These are phyloP conservation scores for Taiozyma onychis DNA, from an alignment of 1,139 yeast species.

Conservation along the genomic window DNA sequence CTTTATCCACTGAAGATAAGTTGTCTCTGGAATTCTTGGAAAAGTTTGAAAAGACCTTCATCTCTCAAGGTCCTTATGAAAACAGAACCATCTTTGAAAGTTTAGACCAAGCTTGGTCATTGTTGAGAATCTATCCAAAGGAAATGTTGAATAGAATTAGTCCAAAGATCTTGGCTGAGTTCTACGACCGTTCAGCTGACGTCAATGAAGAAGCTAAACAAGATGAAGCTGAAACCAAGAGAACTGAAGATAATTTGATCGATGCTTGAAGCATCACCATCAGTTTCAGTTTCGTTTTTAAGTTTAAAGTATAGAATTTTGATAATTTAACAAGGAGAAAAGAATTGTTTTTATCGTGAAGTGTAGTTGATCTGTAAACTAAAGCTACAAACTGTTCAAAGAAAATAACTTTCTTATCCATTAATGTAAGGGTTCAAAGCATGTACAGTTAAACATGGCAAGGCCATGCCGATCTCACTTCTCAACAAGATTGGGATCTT, in stretches of 20 bases:
- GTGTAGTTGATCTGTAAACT: not conserved
- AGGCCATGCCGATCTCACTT: conserved; percentile 91
- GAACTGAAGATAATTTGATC: conserved; percentile 27
- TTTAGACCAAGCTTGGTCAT: conserved; percentile 96
- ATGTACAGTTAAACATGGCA: conserved; percentile 91
- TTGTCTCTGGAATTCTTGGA: conserved; percentile 95
- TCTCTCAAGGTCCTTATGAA: conserved; percentile 94
- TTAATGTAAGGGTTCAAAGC: conserved; percentile 78
- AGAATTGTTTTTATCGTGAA: not conserved
- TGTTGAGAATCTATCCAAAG: conserved; percentile 97
- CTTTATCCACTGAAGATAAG: conserved; percentile 95
- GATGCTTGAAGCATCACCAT: conserved; percentile 14
- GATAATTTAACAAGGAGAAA: not conserved
- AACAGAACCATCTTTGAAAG: conserved; percentile 92
- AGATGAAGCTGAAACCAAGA: conserved; percentile 33
- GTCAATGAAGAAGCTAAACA: conserved; percentile 49
- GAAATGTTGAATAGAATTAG: conserved; percentile 97
- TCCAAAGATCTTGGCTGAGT: conserved; percentile 92
- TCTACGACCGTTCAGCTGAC: conserved; percentile 78
- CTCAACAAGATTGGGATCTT: conserved; percentile 82
- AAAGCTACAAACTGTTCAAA: not conserved
- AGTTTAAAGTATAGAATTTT: not conserved
- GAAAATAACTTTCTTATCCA: conserved; percentile 1
- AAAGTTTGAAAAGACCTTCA: conserved; percentile 93
- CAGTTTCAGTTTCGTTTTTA: not conserved